phyloP scores from a whole-genome alignment of 768 basidiomycete genomes.

The Leccinum obscurum region DNA sequence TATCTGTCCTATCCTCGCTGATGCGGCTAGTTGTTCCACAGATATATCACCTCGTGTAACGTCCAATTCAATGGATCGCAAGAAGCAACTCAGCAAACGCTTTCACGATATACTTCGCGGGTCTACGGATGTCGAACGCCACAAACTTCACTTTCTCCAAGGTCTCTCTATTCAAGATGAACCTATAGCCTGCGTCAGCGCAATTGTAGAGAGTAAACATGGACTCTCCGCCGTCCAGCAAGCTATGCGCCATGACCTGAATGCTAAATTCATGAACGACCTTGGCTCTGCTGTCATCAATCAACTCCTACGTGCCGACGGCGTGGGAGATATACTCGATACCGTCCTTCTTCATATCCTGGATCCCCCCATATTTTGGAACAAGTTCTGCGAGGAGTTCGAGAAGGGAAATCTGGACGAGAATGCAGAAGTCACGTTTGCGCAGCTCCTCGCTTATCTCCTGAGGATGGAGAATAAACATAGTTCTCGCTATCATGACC shows the following conservation, averaged over 20 bases:
- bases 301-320: constrained; percentile 41
- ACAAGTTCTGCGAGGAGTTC: constrained; percentile 37
- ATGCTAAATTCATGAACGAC: constrained; percentile 43
- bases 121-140: constrained; percentile 23
- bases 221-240: constrained; percentile 42
- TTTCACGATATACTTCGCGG: constrained; percentile 37
- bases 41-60: too few species aligned
- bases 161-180: constrained; percentile 44
- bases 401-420: constrained; percentile 33
- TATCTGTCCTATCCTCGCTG: too few species aligned
- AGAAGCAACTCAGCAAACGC: constrained; percentile 33
- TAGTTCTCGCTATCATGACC: constrained; percentile 38
- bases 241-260: constrained; percentile 43
- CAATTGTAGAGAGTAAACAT: constrained; percentile 34
- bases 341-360: constrained; percentile 42
- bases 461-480: constrained; percentile 39
- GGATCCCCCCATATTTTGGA: constrained; percentile 55
- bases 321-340: constrained; percentile 39
- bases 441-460: constrained; percentile 51
- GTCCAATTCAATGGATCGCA: constrained; percentile 22
- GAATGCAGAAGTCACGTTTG: constrained; percentile 40
- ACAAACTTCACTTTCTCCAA: constrained; percentile 43
- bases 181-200: constrained; percentile 37
- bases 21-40: too few species aligned
- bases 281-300: constrained; percentile 36